These are phyloP conservation scores for Paecilomyces dactylethromorphus DNA, from an alignment of 2,329 filamentous ascomycete species.

Conservation along the genomic window DNA sequence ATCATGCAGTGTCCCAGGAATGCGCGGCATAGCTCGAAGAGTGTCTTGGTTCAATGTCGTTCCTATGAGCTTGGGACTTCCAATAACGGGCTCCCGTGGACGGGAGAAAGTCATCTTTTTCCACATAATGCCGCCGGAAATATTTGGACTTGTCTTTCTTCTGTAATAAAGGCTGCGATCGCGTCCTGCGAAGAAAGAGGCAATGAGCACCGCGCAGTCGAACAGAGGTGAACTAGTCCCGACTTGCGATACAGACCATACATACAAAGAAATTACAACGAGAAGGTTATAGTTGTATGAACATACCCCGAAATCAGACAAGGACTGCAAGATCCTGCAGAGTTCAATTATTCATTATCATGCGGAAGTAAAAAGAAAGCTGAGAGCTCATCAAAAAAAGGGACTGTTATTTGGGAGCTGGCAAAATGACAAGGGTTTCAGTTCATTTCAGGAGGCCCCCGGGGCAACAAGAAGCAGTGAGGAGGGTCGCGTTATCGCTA, in stretches of 20 bases:
- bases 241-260: not conserved
- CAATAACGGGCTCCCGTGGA: slow-evolving; percentile 39
- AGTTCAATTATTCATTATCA: not conserved
- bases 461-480: not conserved
- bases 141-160: not conserved
- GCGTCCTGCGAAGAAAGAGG: not conserved
- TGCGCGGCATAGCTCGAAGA: slow-evolving; percentile 31
- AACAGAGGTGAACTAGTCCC: not conserved
- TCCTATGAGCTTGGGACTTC: slow-evolving; percentile 40
- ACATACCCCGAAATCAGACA: not conserved
- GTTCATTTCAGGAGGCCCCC: not conserved
- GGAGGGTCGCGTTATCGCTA: not conserved
- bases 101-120: slow-evolving; percentile 42
- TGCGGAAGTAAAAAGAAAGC: not conserved
- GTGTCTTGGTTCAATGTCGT: slow-evolving; percentile 41
- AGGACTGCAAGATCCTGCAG: not conserved
- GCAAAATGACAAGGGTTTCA: not conserved
- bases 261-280: not conserved
- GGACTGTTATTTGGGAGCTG: not conserved
- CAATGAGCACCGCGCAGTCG: not conserved
- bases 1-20: slow-evolving; percentile 25
- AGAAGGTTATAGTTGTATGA: not conserved
- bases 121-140: slow-evolving; percentile 43
- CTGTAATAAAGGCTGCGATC: not conserved
- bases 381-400: not conserved